phyloP scores from a whole-genome alignment of 176 grass and related monocot genomes.

The bread wheat (Triticum aestivum) region DNA sequence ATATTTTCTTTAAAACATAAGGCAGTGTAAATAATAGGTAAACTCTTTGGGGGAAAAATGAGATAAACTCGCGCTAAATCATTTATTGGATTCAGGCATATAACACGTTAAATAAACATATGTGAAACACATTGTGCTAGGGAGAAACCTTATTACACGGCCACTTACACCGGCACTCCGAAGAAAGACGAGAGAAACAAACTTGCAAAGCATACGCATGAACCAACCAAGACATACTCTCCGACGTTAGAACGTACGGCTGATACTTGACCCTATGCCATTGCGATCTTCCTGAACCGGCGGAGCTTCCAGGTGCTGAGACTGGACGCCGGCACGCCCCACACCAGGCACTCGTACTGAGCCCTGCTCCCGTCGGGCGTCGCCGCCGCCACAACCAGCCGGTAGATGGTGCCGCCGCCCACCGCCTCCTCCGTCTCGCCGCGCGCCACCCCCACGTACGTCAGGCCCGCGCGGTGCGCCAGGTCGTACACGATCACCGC shows the following conservation, averaged over 20 bases:
- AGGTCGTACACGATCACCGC: conserved; percentile 35
- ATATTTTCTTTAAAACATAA: too few species aligned
- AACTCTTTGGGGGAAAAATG: too few species aligned
- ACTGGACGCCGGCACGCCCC: conserved; percentile 33
- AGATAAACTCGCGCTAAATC: too few species aligned
- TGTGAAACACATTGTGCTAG: too few species aligned
- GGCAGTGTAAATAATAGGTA: too few species aligned
- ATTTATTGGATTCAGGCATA: too few species aligned
- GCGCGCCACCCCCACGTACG: conserved; percentile 9
- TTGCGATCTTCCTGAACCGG: conserved; percentile 15
- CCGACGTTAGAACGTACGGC: too few species aligned
- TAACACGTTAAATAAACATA: too few species aligned
- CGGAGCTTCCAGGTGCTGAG: conserved; percentile 35
- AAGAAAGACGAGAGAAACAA: not conserved
- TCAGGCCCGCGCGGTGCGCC: conserved; percentile 9
- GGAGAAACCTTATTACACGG: too few species aligned
- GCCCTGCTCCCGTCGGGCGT: not conserved
- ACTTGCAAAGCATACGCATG: not conserved
- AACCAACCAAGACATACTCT: too few species aligned
- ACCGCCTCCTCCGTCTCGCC: conserved; percentile 25
- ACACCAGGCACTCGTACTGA: conserved; percentile 33
- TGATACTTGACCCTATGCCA: not conserved
- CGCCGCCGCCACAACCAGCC: not conserved
- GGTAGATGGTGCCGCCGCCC: conserved; percentile 41
- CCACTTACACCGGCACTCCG: too few species aligned